phyloP scores from a whole-genome alignment of 371 early-diverging fungal species.

The Lichtheimia ornata region DNA sequence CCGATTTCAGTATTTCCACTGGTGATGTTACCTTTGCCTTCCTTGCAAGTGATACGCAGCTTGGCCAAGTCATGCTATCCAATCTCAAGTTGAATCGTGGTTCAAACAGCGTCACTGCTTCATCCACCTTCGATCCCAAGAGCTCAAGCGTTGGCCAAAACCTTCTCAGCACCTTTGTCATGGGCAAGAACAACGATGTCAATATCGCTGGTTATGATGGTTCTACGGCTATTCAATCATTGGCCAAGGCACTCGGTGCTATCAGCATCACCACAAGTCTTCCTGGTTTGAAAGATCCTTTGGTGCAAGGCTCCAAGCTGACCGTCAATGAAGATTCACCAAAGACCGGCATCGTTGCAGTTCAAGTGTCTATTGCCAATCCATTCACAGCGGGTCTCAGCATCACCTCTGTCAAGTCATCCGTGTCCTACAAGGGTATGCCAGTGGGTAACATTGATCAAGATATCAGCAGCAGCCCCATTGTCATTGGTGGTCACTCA shows the following conservation, averaged over 20 bases:
- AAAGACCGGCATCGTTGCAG: conserved; percentile 45
- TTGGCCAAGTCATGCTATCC: conserved; percentile 54
- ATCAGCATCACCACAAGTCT: conserved; percentile 49
- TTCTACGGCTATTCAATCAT: conserved; percentile 51
- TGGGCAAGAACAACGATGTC: conserved; percentile 54
- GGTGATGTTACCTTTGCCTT: conserved; percentile 55
- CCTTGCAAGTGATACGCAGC: conserved; percentile 34
- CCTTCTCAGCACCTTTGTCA: conserved; percentile 53
- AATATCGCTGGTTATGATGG: conserved; percentile 46
- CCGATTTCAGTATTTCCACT: conserved; percentile 55
- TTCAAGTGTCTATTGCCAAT: conserved; percentile 56
- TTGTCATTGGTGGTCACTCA: conserved; percentile 35
- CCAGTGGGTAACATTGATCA: conserved; percentile 56
- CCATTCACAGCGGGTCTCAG: conserved; percentile 56
- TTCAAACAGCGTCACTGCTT: conserved; percentile 43
- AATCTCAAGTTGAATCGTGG: conserved; percentile 53
- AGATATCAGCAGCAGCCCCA: conserved; percentile 47
- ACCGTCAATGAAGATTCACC: conserved; percentile 47
- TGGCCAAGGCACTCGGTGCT: conserved; percentile 43
- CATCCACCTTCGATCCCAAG: conserved; percentile 54
- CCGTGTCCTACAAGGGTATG: conserved; percentile 50
- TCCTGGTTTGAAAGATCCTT: conserved; percentile 53
- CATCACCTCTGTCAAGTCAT: conserved; percentile 50
- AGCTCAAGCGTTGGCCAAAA: conserved; percentile 50
- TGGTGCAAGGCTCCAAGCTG: conserved; percentile 50